These are phyloP conservation scores for Rosa hybrid DNA, from an alignment of 331 rosid genomes.

Conservation along the genomic window DNA sequence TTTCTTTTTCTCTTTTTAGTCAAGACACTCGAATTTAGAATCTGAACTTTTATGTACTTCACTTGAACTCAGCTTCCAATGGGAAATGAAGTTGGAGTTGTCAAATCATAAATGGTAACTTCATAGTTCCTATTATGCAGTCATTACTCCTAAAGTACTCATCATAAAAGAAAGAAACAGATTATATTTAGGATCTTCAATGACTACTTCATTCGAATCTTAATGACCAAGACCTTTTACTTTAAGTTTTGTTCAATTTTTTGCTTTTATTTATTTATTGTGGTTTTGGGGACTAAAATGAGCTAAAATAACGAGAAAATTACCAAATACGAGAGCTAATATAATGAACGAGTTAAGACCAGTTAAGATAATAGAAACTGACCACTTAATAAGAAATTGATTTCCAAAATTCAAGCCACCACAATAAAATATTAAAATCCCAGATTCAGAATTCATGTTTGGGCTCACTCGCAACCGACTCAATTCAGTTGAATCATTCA, in stretches of 20 bases:
- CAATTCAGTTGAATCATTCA: slow-evolving; percentile 57
- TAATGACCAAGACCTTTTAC: not conserved
- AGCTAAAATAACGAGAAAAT: not conserved
- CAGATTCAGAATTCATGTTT: slow-evolving; percentile 24
- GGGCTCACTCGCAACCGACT: slow-evolving; percentile 56
- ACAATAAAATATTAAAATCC: slow-evolving; percentile 22
- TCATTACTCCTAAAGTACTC: not conserved
- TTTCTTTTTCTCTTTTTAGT: too few species aligned
- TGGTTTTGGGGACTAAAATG: not conserved
- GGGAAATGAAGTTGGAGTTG: not conserved
- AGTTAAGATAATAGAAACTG: too few species aligned
- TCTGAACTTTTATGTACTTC: not conserved
- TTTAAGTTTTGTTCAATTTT: not conserved
- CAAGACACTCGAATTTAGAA: not conserved
- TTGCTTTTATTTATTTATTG: not conserved
- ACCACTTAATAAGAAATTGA: not conserved
- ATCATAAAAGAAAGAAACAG: not conserved
- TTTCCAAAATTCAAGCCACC: slow-evolving; percentile 6
- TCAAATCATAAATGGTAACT: not conserved
- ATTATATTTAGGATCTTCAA: not conserved
- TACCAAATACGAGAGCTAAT: too few species aligned
- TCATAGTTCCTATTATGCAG: not conserved
- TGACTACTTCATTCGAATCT: not conserved
- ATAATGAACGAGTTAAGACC: too few species aligned
- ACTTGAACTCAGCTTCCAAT: not conserved